These are phyloP conservation scores for Allium cepa DNA, from an alignment of 106 monocot genomes.

Conservation along the genomic window DNA sequence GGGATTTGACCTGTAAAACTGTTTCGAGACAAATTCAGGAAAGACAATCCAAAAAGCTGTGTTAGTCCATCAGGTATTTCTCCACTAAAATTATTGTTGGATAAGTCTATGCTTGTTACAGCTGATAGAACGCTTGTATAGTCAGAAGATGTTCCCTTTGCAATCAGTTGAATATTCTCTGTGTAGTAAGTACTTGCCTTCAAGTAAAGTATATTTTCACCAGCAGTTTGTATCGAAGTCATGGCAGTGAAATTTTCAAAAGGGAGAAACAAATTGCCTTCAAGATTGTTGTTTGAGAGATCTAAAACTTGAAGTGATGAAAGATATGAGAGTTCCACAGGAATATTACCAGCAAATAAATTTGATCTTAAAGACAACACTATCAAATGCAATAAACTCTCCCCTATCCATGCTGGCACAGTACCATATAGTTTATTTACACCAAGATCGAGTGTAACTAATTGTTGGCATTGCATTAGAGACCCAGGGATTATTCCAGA, in stretches of 20 bases:
- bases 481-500: slow-evolving; percentile 7
- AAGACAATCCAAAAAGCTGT: not conserved
- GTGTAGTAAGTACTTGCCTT: not conserved
- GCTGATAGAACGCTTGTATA: not conserved
- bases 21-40: slow-evolving; percentile 5
- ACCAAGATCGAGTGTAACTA: slow-evolving; percentile 14
- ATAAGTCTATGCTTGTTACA: slow-evolving; percentile 7
- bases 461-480: not conserved
- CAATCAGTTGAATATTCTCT: not conserved
- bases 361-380: slow-evolving; percentile 7
- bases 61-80: not conserved
- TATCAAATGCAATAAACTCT: not conserved
- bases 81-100: not conserved
- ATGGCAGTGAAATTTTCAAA: not conserved
- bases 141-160: not conserved
- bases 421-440: slow-evolving; percentile 2
- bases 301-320: slow-evolving; percentile 11
- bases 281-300: slow-evolving; percentile 10
- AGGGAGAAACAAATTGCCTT: not conserved
- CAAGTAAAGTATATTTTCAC: not conserved
- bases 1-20: slow-evolving; percentile 4
- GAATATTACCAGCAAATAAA: slow-evolving; percentile 6
- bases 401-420: slow-evolving; percentile 14
- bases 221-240: not conserved
- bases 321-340: not conserved